Evolutionary conservation across 2,329 filamentous ascomycete genomes (phyloP).

Genomic region (Colletotrichum cordylinicola): DNA sequence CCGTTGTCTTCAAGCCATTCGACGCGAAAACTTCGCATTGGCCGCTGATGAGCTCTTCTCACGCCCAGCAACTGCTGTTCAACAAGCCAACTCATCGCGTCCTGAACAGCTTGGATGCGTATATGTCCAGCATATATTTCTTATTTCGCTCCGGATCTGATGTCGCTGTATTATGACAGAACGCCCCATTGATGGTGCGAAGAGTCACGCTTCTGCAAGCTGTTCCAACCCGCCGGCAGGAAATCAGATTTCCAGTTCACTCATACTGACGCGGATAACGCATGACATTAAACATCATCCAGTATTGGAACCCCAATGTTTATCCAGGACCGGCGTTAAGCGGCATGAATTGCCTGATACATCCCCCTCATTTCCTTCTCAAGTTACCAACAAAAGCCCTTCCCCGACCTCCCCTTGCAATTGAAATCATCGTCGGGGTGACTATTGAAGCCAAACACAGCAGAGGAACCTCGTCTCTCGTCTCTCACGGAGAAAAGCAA

Average conservation of each 20-base stretch:
- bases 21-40: too few relatives aligned
- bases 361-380: background rate
- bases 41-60: background rate
- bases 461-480: too few relatives aligned
- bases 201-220: background rate
- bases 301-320: background rate
- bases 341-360: background rate
- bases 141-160: background rate
- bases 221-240: background rate
- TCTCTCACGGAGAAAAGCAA: background rate
- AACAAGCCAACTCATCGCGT: background rate
- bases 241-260: background rate
- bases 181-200: background rate
- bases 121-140: too few relatives aligned
- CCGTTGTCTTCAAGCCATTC: too few relatives aligned
- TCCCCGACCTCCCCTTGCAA: too few relatives aligned
- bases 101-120: background rate
- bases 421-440: too few relatives aligned
- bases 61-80: background rate
- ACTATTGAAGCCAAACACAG: too few relatives aligned
- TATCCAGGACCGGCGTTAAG: background rate
- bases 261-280: background rate
- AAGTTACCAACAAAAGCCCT: background rate
- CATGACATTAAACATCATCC: background rate
- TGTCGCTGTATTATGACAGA: background rate